phyloP scores from a whole-genome alignment of 306 rosid genomes.

The Albizia julibrissin region DNA sequence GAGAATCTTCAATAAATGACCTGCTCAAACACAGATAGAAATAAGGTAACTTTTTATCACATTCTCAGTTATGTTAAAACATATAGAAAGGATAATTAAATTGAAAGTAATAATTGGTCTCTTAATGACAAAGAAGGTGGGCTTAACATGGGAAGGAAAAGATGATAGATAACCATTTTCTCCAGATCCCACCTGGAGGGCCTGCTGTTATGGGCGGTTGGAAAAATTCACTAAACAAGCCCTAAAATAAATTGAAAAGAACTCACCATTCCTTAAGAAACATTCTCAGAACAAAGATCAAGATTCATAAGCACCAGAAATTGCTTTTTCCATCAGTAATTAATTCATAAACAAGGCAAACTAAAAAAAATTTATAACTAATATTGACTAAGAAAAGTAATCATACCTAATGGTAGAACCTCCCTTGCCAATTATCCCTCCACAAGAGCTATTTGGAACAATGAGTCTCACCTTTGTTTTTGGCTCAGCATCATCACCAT shows the following conservation, averaged over 20 bases:
- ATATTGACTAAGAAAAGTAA: conserved; percentile 25
- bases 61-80: conserved; percentile 18
- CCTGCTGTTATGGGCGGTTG: neutral
- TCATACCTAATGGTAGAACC: conserved; percentile 94
- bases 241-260: neutral
- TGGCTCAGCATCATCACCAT: conserved; percentile 79
- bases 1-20: conserved; percentile 97
- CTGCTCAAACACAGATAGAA: conserved; percentile 48
- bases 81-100: conserved; percentile 26
- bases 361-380: neutral
- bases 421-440: conserved; percentile 99
- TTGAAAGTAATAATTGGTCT: conserved; percentile 24
- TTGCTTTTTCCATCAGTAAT: conserved; percentile 2
- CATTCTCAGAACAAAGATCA: conserved; percentile 25
- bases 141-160: neutral
- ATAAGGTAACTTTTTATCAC: conserved; percentile 34
- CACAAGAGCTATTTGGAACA: conserved; percentile 97
- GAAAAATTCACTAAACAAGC: conserved; percentile 18
- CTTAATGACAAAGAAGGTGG: neutral
- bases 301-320: conserved; percentile 18
- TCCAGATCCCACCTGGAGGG: neutral
- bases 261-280: conserved; percentile 9
- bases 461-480: conserved; percentile 85
- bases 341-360: conserved; percentile 27
- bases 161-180: neutral